Base-by-base conservation (phyloP, 331 rosid genomes). In the Quercus lobata region DNA sequence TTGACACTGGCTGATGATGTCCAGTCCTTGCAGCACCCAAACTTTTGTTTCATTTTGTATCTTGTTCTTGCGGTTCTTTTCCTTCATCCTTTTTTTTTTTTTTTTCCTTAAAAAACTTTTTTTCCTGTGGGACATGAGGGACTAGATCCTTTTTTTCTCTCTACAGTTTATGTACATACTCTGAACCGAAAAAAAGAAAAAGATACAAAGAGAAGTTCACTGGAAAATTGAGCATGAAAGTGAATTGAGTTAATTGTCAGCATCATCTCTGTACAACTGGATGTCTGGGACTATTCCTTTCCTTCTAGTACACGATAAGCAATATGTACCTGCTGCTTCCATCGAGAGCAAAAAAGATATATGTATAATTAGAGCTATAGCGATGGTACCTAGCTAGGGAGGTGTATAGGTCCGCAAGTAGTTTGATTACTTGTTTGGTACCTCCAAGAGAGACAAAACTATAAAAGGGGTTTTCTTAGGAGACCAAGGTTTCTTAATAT, bases 151-250 rank as follows among this genome's bases (percentile, higher is more conserved):
- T 56, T 41, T 87, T 25, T 55, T 24, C 55, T 55, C 70, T 60
- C 71, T 66, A 77, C 70, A 78, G 78, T 72, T 85, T 66, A 30
- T 91, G 91, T 89, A 89, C 81, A 91, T 83, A 91, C 57, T 69
- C 76, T 54, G 76, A 81, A 76, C 78, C 3, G 2, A 37, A 49
- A 49, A 49, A 3, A 49, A 49, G 1, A 49, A 58, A 69, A 74
- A 80, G 19, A 73, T 78, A 53, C 72, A 78, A 71, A 76, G 52
- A 46, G 66, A 79, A 83, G 30, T 79, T 80, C 83, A 73, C 72
- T 24, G 54, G 87, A 65, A 82, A 65, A 41, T 41, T 81, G 62
- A 56, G 65, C 30, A 75, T 63, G 87, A 72, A 78, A 84, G 75
- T 79, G 84, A 75, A 30, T 11, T 71, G 69, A 75, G 73, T 75